These are phyloP conservation scores for Phytopythium cucurbitacearum DNA, from an alignment of 352 stramenopile species.

Conservation along the genomic window DNA sequence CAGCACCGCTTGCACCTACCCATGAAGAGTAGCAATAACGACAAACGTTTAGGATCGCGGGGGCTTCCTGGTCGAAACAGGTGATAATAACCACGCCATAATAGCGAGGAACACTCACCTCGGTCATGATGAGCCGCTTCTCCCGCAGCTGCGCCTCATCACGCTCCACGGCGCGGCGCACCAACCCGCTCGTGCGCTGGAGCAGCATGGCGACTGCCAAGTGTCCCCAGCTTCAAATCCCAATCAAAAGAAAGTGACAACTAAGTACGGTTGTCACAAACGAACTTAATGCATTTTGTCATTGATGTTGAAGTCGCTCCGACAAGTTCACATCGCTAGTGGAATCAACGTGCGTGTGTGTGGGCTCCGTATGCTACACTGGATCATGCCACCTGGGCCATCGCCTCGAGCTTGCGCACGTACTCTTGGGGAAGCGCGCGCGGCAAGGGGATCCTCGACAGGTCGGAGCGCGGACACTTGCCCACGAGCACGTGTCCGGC, in stretches of 20 bases:
- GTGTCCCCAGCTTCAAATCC: too few relatives aligned
- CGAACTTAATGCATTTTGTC: not conserved
- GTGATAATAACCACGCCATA: too few relatives aligned
- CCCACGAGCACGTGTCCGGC: not conserved
- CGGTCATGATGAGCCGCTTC: constrained; percentile 32
- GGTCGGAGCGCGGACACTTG: constrained; percentile 18
- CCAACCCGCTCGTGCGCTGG: constrained; percentile 23
- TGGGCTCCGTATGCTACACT: too few relatives aligned
- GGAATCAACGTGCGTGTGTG: not conserved
- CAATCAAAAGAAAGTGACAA: too few relatives aligned
- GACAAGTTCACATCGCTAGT: too few relatives aligned
- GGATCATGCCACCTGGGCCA: not conserved
- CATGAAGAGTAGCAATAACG: not conserved
- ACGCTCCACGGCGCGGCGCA: constrained; percentile 28
- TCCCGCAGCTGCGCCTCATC: constrained; percentile 43
- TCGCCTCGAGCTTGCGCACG: constrained; percentile 3
- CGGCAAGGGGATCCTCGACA: constrained; percentile 38
- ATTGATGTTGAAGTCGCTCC: too few relatives aligned
- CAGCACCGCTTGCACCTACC: constrained; percentile 58
- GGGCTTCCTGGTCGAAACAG: too few relatives aligned
- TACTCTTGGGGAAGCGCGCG: constrained; percentile 2
- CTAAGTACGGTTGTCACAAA: not conserved
- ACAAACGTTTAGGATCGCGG: too few relatives aligned
- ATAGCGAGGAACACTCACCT: constrained; percentile 18
- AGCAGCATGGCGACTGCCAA: constrained; percentile 19